Evolutionary conservation across 345 rosid species (phyloP), one percentile per base, ranked within the genome.

Genomic region (Melastoma malabathricum): DNA sequence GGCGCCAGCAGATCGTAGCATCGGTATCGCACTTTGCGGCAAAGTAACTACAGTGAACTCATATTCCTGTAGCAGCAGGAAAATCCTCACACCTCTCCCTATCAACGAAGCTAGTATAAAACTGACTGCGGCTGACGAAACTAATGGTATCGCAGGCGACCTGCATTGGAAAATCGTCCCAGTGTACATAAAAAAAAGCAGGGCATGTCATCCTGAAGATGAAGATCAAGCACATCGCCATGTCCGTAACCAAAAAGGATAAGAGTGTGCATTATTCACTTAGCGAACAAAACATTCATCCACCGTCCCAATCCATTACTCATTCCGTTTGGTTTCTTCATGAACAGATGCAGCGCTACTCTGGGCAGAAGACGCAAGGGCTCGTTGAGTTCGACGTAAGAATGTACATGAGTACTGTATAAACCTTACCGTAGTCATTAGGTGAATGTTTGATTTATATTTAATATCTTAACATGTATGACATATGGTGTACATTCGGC

Each of bases 161-260:
- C 86, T 92, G 62, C 98, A 87, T 63, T 92, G 93, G 95, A 87
- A 92, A 66, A 49, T 82, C 44, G 89, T 87, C 16, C 82, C 87
- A n/a, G 89, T 79, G 54, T 82, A 92, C 62, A 75, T 84, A 44
- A 80, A 84, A 63, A 69, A 13, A 74, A 74, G 92, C 29, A 80
- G 84, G 78, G 85, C 74, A 88, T 86, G 98, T 84, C 54, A 73
- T 74, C 68, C 73, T 86, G 57, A 92, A 82, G 73, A 92, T 77
- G 93, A 84, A 80, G 64, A 92, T 96, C 73, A 86, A 73, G 58
- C 96, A 77, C 59, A 89, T 83, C 0, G 94, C 81, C 23, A 84
- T 79, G 41, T 80, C 93, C 43, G 74, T 86, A 61, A 86, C 89
- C 57, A 92, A 92, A 58, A 92, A 87, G 79, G 78, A 82, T 58